Evolutionary conservation across 352 stramenopile genomes (phyloP).

Genomic region (Globisporangium paddicum): DNA sequence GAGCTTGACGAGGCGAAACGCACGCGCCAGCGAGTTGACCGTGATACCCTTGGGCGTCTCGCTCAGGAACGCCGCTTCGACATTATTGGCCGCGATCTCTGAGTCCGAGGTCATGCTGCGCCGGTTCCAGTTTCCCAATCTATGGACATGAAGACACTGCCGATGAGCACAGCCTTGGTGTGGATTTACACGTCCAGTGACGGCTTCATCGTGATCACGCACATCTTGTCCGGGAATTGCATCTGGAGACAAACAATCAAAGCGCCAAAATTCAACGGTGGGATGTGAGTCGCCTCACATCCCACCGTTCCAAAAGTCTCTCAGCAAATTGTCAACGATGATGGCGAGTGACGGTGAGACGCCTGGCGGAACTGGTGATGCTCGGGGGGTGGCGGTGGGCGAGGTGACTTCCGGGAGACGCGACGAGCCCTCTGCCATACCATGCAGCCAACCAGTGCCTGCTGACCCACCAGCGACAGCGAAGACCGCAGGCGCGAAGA

Average conservation of each 20-base stretch:
- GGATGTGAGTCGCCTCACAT: neutral
- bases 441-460: neutral
- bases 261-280: neutral
- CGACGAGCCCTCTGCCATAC: neutral
- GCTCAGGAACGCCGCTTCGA: constrained; percentile 30
- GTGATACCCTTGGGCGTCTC: constrained; percentile 25
- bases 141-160: constrained; percentile 4
- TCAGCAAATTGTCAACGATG: too few relatives aligned
- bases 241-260: too few relatives aligned
- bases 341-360: neutral
- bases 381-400: too few relatives aligned
- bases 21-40: constrained; percentile 30
- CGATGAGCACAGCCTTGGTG: constrained; percentile 38
- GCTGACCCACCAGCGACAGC: neutral
- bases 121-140: constrained; percentile 63
- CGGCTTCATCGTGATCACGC: constrained; percentile 16
- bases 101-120: constrained; percentile 58
- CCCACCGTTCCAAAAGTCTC: too few relatives aligned
- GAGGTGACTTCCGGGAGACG: too few relatives aligned
- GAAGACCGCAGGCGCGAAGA: neutral
- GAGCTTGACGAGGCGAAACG: constrained; percentile 60
- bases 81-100: constrained; percentile 46
- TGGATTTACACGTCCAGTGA: constrained; percentile 45
- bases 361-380: too few relatives aligned
- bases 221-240: constrained; percentile 32